Conservation (phyloP, 257 asterid genomes). For the Salvia rosmarinus region DNA sequence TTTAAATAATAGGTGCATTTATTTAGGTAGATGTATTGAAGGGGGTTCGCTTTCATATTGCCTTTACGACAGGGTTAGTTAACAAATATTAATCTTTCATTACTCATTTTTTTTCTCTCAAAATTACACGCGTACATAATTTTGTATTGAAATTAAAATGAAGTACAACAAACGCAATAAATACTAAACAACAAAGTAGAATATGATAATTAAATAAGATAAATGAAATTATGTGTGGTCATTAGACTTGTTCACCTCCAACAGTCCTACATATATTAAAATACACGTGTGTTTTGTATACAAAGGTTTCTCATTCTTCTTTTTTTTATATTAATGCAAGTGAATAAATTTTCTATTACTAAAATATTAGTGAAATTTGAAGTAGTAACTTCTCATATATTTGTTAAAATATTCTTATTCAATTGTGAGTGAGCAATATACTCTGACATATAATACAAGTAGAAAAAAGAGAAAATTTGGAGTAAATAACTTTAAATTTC, state of each 20-base stretch:
- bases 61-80: slow-evolving; percentile 27
- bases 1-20: slow-evolving; percentile 35
- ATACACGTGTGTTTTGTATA: not conserved
- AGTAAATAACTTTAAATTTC: too few relatives aligned
- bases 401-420: not conserved
- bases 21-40: slow-evolving; percentile 53
- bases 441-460: not conserved
- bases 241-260: not conserved
- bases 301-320: too few relatives aligned
- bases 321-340: not conserved
- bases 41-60: slow-evolving; percentile 52
- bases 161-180: not conserved
- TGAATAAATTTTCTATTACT: not conserved
- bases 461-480: not conserved
- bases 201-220: not conserved
- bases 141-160: not conserved
- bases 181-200: not conserved
- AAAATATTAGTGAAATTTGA: not conserved
- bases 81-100: not conserved
- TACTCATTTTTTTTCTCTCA: not conserved
- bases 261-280: not conserved
- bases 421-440: not conserved
- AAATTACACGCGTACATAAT: not conserved
- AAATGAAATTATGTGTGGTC: not conserved
- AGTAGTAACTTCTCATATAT: not conserved